A percentile compares a stretch with the other conserved stretches of the same genome.
Evolutionary conservation across 2,329 filamentous ascomycete species (phyloP).

Genomic region (Chaetomiaceae sp.): DNA sequence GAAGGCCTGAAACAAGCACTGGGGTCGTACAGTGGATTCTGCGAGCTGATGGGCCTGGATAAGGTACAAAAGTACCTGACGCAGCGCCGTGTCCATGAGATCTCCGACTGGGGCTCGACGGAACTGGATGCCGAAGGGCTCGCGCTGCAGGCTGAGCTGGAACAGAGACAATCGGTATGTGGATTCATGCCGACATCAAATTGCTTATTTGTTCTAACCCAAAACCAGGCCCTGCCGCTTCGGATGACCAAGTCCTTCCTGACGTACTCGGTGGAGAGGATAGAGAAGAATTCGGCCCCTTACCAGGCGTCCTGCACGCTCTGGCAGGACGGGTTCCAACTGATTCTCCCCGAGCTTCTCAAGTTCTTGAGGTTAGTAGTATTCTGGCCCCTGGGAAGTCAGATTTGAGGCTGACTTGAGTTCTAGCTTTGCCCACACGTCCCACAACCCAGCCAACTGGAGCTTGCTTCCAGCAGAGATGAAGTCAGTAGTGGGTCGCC

Average conservation of each 20-base stretch:
- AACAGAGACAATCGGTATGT: slow-evolving; percentile 64
- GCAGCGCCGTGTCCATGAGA: slow-evolving; percentile 64
- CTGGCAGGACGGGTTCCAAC: slow-evolving; percentile 80
- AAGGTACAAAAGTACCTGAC: slow-evolving; percentile 77
- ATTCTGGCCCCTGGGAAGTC: not conserved
- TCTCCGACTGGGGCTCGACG: slow-evolving; percentile 77
- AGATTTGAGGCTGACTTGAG: slow-evolving; percentile 7
- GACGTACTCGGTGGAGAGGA: slow-evolving; percentile 85
- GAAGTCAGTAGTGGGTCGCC: slow-evolving; percentile 69
- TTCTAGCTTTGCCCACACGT: slow-evolving; percentile 78
- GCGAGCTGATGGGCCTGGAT: slow-evolving; percentile 70
- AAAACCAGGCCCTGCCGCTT: slow-evolving; percentile 62
- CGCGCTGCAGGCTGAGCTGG: slow-evolving; percentile 71
- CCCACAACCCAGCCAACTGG: slow-evolving; percentile 86
- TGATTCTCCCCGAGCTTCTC: slow-evolving; percentile 79
- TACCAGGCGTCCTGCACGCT: slow-evolving; percentile 72
- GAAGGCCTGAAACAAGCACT: slow-evolving; percentile 63
- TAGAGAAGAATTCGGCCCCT: slow-evolving; percentile 66
- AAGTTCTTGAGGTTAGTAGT: slow-evolving; percentile 65
- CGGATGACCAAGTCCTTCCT: slow-evolving; percentile 86
- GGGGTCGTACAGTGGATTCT: slow-evolving; percentile 74
- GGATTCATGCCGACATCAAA: no score
- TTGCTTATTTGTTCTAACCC: slow-evolving; percentile 2
- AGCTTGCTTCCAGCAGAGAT: slow-evolving; percentile 68
- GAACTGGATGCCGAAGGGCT: slow-evolving; percentile 75